Evolutionary conservation across 805 yeast genomes (phyloP).

Genomic region (Cyberlindnera euphorbiae): DNA sequence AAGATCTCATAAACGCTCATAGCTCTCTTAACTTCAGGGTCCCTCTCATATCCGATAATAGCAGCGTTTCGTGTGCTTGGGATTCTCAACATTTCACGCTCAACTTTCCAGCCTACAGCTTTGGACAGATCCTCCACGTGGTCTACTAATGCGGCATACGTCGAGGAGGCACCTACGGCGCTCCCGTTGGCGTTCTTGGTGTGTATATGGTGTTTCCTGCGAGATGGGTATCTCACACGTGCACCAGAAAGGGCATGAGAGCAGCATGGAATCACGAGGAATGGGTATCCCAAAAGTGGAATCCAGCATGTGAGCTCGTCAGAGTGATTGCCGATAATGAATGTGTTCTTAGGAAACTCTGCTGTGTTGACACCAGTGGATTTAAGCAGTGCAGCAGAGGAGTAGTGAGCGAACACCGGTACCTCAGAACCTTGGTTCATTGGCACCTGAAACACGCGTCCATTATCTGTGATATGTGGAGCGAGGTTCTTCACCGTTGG

Average conservation of each 20-base stretch:
- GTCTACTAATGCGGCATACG: constrained; percentile 82
- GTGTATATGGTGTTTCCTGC: constrained; percentile 24
- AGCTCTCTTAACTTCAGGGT: constrained; percentile 19
- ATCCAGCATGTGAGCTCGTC: constrained; percentile 96
- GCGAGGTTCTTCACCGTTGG: constrained; percentile 51
- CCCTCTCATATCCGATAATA: constrained; percentile 58
- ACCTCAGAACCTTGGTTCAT: constrained; percentile 27
- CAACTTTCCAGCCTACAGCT: constrained; percentile 76
- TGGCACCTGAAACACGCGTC: constrained; percentile 49
- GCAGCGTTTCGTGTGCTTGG: constrained; percentile 96
- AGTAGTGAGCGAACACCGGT: constrained; percentile 49
- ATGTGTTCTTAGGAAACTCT: constrained; percentile 66
- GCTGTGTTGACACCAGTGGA: constrained; percentile 56
- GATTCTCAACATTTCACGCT: constrained; percentile 82
- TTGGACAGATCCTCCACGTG: constrained; percentile 69
- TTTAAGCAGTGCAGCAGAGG: constrained; percentile 36
- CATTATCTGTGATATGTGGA: constrained; percentile 57
- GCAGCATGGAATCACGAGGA: constrained; percentile 92
- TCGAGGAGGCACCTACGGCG: constrained; percentile 42
- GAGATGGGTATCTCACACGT: constrained; percentile 57
- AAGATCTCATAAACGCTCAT: constrained; percentile 50
- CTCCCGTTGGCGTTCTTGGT: constrained; percentile 19
- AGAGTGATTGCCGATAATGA: constrained; percentile 89
- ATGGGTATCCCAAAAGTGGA: constrained; percentile 81
- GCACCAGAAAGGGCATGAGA: constrained; percentile 83